Percentiles rank a stretch among this genome's conserved stretches.
phyloP scores from a whole-genome alignment of 441 rosid species.

The Bruguiera hainesii region DNA sequence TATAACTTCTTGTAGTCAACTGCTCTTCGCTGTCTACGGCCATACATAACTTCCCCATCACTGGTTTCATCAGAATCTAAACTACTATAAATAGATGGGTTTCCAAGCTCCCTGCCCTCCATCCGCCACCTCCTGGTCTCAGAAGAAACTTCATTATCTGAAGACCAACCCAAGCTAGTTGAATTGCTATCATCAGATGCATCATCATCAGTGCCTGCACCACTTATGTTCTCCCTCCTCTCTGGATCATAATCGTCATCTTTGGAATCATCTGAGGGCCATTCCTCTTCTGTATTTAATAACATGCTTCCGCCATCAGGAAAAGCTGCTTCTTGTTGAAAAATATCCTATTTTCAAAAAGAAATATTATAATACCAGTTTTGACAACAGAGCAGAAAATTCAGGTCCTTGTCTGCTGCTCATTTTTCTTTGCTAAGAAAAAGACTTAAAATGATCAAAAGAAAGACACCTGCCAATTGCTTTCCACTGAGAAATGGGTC shows the following conservation, averaged over 20 bases:
- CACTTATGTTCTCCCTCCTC: constrained; percentile 50
- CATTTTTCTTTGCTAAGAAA: neutral
- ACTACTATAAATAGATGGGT: constrained; percentile 37
- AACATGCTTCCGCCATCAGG: constrained; percentile 53
- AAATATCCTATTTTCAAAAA: constrained; percentile 62
- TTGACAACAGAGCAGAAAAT: constrained; percentile 14
- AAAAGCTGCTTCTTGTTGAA: constrained; percentile 68
- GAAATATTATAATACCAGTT: neutral
- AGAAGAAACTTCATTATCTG: constrained; percentile 56
- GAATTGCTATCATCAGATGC: constrained; percentile 49
- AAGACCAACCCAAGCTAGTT: constrained; percentile 78
- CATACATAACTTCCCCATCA: constrained; percentile 59
- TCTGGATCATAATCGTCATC: constrained; percentile 93
- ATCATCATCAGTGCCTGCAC: constrained; percentile 46
- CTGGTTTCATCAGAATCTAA: constrained; percentile 53
- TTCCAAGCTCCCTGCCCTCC: constrained; percentile 30
- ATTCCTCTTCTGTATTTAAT: constrained; percentile 64
- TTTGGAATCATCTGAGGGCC: constrained; percentile 99
- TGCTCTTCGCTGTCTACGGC: constrained; percentile 74
- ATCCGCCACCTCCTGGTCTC: constrained; percentile 44
- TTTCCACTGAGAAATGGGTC: constrained; percentile 55
- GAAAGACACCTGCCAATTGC: constrained; percentile 78
- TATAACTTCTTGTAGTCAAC: constrained; percentile 87
- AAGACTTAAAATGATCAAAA: constrained; percentile 3
- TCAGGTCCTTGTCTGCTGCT: neutral